Evolutionary conservation across 352 stramenopile genomes (phyloP).

Genomic region (Pythium phragmiticola): DNA sequence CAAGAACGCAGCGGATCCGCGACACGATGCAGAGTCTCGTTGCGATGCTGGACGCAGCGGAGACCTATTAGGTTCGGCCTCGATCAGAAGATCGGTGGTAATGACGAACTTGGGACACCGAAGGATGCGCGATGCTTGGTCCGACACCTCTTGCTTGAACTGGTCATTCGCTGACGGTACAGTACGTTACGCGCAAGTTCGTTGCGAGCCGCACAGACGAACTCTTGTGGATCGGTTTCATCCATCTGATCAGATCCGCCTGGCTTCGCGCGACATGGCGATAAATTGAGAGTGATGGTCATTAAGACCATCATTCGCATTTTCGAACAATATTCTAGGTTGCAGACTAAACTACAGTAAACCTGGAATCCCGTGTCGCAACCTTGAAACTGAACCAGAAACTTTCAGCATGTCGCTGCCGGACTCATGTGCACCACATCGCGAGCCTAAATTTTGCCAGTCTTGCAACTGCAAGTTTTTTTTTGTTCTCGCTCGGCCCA

Average conservation of each 20-base stretch:
- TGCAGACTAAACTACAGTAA: neutral
- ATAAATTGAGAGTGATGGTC: slow-evolving; percentile 15
- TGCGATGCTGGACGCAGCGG: neutral
- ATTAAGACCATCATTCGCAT: slow-evolving; percentile 28
- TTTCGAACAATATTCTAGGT: neutral
- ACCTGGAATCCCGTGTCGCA: neutral
- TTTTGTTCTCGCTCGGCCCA: neutral
- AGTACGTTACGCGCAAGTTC: slow-evolving; percentile 7
- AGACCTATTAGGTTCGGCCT: neutral
- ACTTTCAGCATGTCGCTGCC: neutral
- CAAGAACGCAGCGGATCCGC: neutral
- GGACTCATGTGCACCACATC: neutral
- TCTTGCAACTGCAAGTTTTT: neutral
- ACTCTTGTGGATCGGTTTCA: neutral
- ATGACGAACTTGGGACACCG: neutral
- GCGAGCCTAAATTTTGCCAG: neutral
- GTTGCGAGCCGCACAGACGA: neutral
- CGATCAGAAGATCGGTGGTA: neutral
- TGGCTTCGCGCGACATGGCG: slow-evolving; percentile 2
- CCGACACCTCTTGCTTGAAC: neutral
- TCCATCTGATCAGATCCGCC: neutral
- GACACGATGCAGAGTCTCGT: slow-evolving; percentile 2
- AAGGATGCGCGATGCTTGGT: neutral
- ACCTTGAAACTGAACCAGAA: slow-evolving; percentile 2
- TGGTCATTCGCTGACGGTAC: neutral